Conservation (phyloP, 257 asterid species). For the Plantago elongata region DNA sequence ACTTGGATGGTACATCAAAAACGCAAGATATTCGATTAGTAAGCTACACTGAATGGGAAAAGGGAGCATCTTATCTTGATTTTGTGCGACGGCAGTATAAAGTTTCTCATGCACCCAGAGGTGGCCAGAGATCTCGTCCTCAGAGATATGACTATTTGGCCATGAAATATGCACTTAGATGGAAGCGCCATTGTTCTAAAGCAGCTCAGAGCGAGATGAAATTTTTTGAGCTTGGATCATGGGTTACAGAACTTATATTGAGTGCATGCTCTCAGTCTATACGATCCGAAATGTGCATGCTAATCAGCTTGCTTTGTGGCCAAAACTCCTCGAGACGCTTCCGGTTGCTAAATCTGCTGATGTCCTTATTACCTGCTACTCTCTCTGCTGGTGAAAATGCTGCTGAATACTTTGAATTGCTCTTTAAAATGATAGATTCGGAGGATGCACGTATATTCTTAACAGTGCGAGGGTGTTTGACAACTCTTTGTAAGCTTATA, state of each 20-base stretch:
- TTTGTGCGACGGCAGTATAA: conserved; percentile 95
- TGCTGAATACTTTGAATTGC: conserved; percentile 91
- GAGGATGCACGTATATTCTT: conserved; percentile 94
- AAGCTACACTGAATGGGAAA: conserved; percentile 98
- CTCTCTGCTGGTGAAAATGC: conserved; percentile 96
- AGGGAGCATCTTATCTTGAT: conserved; percentile 96
- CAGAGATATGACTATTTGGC: conserved; percentile 77
- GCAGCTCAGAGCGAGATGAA: conserved; percentile 59
- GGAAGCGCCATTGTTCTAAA: conserved; percentile 83
- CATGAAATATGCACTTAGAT: conserved; percentile 84
- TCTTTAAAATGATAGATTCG: conserved; percentile 85
- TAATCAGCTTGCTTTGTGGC: conserved; percentile 86
- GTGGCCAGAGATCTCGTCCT: conserved; percentile 75
- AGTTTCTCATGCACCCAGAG: conserved; percentile 71
- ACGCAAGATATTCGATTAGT: conserved; percentile 76
- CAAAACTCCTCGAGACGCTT: conserved; percentile 82
- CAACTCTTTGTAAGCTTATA: conserved; percentile 76
- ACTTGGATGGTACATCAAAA: conserved; percentile 74
- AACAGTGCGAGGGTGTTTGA: conserved; percentile 83
- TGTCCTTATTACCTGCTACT: conserved; percentile 89
- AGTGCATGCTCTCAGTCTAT: conserved; percentile 99
- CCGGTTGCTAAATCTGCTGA: conserved; percentile 78
- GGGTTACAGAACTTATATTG: conserved; percentile 97
- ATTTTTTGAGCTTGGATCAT: conserved; percentile 92
- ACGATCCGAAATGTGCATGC: conserved; percentile 97